Evolutionary conservation across 1,284 basidiomycete genomes (phyloP), one percentile per base, ranked within the genome.

Genomic region (Anthracocystis setariae): DNA sequence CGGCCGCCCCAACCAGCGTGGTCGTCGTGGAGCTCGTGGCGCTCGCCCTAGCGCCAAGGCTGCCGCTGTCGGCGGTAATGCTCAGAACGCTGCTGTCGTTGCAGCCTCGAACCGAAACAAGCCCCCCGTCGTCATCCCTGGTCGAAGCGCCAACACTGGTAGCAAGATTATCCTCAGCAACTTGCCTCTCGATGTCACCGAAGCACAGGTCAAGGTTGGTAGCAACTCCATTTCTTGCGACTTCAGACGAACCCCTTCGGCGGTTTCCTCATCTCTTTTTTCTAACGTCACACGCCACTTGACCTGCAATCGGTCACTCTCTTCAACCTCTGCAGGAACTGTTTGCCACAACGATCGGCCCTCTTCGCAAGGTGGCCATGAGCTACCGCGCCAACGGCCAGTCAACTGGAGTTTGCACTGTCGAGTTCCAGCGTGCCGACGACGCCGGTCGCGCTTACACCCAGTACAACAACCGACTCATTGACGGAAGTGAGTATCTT

Each of bases 161-260:
- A 79, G 91, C 85, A 98, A 98, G 86, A 95, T 98, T 78, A 93
- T 98, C 78, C 92, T 98, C 66, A 94, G 92, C 77, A 96, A 96
- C 84, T 89, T 98, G 57, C 95, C 95, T 27, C 82, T 84, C n/a
- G 95, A 98, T 83, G 95, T 98, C 48, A 94, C 92, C 75, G 95
- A 98, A 84, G 85, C 87, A 21, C 93, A 96, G 84, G 89, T 98
- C 83, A 93, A 91, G 96, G 78, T 74, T 87, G 46, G 70, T 67
- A 38, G 23, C 25, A 43, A 13, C 25, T 29, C 29, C 29, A 29
- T 13, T 29, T 29, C 29, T 29, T 29, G n/a, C n/a, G 5, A 29
- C 29, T 29, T 29, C 29, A 29, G 29, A 12, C 29, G 29, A 29
- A 5, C 7, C 7, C 12, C 7, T 29, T 29, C 12, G 12, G 29